phyloP scores from a whole-genome alignment of 148 eudicot genomes.

The Limonium bicolor region DNA sequence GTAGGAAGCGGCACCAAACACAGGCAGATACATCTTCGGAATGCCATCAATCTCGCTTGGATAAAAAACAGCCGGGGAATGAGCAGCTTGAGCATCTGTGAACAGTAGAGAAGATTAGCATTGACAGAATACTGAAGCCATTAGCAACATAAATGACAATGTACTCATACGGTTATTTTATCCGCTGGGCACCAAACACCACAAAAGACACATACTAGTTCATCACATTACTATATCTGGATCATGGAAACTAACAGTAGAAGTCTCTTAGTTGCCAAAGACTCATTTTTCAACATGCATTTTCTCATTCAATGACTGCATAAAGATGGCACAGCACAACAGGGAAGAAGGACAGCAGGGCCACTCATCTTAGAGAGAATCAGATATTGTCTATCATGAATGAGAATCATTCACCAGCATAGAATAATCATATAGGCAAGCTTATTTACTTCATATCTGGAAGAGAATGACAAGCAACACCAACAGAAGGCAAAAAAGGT shows the following conservation, averaged over 20 bases:
- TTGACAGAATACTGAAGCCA: background rate
- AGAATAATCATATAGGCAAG: too few species aligned
- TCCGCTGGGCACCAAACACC: too few species aligned
- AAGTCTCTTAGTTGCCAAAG: background rate
- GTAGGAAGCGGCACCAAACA: conserved; percentile 68
- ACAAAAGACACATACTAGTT: background rate
- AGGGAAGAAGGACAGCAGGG: too few species aligned
- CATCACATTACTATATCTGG: background rate
- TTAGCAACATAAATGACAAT: background rate
- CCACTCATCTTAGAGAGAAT: too few species aligned
- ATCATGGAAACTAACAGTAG: background rate
- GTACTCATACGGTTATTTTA: too few species aligned
- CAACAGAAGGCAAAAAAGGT: background rate
- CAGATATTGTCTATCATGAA: too few species aligned
- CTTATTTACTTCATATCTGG: too few species aligned
- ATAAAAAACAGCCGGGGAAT: conserved; percentile 26
- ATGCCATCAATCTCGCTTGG: conserved; percentile 38
- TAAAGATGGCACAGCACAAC: too few species aligned
- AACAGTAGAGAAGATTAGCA: background rate
- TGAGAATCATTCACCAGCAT: too few species aligned
- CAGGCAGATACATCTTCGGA: conserved; percentile 58
- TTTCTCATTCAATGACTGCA: too few species aligned
- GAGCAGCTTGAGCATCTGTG: conserved; percentile 24
- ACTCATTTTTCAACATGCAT: too few species aligned
- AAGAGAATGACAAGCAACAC: too few species aligned